Percentiles rank a stretch among this genome's conserved stretches.
Evolutionary conservation across 257 asterid genomes (phyloP).

Genomic region (Apocynum venetum): DNA sequence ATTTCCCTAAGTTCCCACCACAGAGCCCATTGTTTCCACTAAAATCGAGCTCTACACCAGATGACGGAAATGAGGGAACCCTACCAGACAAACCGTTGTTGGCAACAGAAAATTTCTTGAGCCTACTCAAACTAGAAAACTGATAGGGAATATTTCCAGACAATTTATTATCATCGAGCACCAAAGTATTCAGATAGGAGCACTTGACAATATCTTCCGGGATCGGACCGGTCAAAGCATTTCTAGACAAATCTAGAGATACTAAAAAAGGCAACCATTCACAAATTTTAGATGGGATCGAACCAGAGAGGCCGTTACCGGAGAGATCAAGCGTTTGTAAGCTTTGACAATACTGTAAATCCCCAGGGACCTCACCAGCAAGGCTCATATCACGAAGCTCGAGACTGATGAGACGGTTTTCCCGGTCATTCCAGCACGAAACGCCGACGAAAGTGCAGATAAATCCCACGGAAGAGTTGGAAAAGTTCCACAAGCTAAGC

Average conservation of each 20-base stretch:
- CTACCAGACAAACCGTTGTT: conserved; percentile 64
- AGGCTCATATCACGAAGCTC: conserved; percentile 51
- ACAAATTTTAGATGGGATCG: conserved; percentile 69
- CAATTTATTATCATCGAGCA: conserved; percentile 47
- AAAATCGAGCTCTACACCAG: conserved; percentile 30
- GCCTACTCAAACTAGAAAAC: conserved; percentile 57
- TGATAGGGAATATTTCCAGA: conserved; percentile 62
- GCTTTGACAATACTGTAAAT: conserved; percentile 52
- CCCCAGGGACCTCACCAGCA: conserved; percentile 45
- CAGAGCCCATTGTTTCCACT: conserved; percentile 68
- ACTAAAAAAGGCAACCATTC: conserved; percentile 77
- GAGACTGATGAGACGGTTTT: conserved; percentile 52
- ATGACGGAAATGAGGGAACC: conserved; percentile 51
- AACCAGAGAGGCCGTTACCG: conserved; percentile 65
- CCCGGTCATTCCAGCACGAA: conserved; percentile 73
- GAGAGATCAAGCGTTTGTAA: conserved; percentile 63
- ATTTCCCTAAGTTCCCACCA: conserved; percentile 59
- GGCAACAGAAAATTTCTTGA: conserved; percentile 53
- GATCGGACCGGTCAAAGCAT: conserved; percentile 56
- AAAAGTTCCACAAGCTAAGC: conserved; percentile 54
- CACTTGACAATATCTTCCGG: conserved; percentile 70
- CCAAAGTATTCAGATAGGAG: conserved; percentile 51
- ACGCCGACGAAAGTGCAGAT: conserved; percentile 64
- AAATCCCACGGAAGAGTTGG: conserved; percentile 48
- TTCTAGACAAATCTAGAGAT: conserved; percentile 65